Evolutionary conservation across 2,329 filamentous ascomycete genomes (phyloP).

Genomic region (Xylaria polymorpha): DNA sequence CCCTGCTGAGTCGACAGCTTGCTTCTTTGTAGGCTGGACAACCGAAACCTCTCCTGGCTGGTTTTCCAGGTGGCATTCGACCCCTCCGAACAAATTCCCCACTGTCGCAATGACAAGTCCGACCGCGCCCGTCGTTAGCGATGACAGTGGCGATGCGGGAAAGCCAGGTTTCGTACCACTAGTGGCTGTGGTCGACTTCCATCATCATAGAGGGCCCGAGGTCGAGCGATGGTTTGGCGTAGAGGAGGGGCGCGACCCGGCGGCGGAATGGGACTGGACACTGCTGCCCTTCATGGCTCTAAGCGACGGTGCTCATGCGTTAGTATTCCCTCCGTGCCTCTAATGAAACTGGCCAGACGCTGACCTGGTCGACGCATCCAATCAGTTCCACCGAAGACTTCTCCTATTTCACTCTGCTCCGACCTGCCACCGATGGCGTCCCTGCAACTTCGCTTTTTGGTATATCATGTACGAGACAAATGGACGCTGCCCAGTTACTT

Average conservation of each 20-base stretch:
- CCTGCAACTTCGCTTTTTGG: slow-evolving; percentile 89
- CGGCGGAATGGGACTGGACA: slow-evolving; percentile 86
- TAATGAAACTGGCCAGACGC: slow-evolving; percentile 10
- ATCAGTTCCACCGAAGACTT: slow-evolving; percentile 89
- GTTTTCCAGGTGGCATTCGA: slow-evolving; percentile 12
- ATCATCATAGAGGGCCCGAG: slow-evolving; percentile 89
- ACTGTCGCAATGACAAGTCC: slow-evolving; percentile 40
- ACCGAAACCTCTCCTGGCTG: not conserved
- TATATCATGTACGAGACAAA: slow-evolving; percentile 92
- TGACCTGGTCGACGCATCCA: slow-evolving; percentile 33
- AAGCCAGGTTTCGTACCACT: slow-evolving; percentile 69
- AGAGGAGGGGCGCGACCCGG: slow-evolving; percentile 79
- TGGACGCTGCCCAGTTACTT: slow-evolving; percentile 81
- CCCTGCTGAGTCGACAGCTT: slow-evolving; percentile 16
- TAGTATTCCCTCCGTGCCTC: slow-evolving; percentile 53
- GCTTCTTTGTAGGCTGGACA: slow-evolving; percentile 4
- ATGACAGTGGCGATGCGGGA: slow-evolving; percentile 28
- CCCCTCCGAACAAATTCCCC: slow-evolving; percentile 8
- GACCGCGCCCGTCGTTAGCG: slow-evolving; percentile 20
- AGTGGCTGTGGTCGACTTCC: slow-evolving; percentile 84
- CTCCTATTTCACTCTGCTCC: slow-evolving; percentile 94
- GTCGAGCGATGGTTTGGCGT: slow-evolving; percentile 91
- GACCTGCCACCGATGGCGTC: slow-evolving; percentile 63
- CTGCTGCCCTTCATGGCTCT: slow-evolving; percentile 96
- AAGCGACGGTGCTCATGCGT: slow-evolving; percentile 95